These are phyloP conservation scores for Sclerotinia glacialis DNA, from an alignment of 2,329 filamentous ascomycete genomes.

Conservation along the genomic window DNA sequence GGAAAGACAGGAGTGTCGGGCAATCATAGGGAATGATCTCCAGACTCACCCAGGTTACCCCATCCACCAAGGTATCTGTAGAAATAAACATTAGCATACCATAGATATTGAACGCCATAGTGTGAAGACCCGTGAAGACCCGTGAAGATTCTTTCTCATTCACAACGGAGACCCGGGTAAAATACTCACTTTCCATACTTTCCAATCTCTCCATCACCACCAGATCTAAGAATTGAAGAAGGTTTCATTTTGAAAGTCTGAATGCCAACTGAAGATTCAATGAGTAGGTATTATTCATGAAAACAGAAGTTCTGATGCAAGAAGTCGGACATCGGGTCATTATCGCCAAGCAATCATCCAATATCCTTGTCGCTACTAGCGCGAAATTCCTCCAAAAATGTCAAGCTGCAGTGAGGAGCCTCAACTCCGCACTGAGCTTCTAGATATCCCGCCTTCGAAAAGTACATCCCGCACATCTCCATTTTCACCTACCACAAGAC, in stretches of 20 bases:
- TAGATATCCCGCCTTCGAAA: conserved; percentile 20
- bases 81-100: conserved; percentile 29
- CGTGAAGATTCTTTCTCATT: conserved; percentile 21
- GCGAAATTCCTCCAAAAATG: conserved; percentile 34
- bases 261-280: conserved; percentile 15
- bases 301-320: not conserved
- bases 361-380: conserved; percentile 31
- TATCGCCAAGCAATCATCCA: conserved; percentile 28
- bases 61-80: conserved; percentile 39
- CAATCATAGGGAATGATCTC: conserved; percentile 19
- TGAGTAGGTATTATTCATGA: not conserved
- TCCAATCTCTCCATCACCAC: conserved; percentile 38
- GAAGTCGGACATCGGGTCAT: conserved; percentile 25
- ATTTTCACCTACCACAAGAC: conserved; percentile 17
- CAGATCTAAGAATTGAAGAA: conserved; percentile 37
- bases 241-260: conserved; percentile 38
- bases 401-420: conserved; percentile 22
- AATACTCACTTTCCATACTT: conserved; percentile 41
- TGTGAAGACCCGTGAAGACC: conserved; percentile 3
- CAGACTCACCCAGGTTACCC: conserved; percentile 40
- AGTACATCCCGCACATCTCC: conserved; percentile 22
- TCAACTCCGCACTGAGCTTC: conserved; percentile 18
- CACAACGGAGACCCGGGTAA: conserved; percentile 2
- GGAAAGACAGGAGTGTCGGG: not conserved
- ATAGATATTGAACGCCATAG: conserved; percentile 19